A percentile compares a stretch with the other conserved stretches of the same genome.
Conservation (phyloP, 202 grass and related monocot genomes). For the Schoenoplectus tabernaemontani region DNA sequence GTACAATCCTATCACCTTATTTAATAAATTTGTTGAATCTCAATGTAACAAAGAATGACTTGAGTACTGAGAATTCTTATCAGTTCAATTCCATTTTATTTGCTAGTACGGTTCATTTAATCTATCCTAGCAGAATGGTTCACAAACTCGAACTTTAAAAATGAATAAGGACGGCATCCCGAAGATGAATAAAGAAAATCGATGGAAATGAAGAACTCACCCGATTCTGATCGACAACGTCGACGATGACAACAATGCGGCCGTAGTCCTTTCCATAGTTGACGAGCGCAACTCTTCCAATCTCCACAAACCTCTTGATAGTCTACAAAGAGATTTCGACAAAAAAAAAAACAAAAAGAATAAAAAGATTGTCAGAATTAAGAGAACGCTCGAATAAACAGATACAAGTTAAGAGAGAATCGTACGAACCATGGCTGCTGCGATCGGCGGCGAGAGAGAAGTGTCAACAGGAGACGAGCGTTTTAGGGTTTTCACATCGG, state of each 20-base stretch:
- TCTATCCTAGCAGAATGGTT: not conserved
- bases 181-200: not conserved
- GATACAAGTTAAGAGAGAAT: no score
- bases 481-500: constrained; percentile 10
- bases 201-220: constrained; percentile 14
- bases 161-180: not conserved
- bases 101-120: not conserved
- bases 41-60: no score
- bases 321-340: constrained; percentile 30
- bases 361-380: not conserved
- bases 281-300: constrained; percentile 69
- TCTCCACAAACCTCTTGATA: constrained; percentile 92
- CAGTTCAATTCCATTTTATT: not conserved
- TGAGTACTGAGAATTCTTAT: not conserved
- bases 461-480: not conserved
- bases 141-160: not conserved
- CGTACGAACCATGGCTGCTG: not conserved
- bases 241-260: constrained; percentile 77
- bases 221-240: constrained; percentile 75
- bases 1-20: no score
- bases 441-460: not conserved
- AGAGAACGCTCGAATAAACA: not conserved
- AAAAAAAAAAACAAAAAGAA: not conserved
- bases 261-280: constrained; percentile 88
- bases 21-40: no score